Evolutionary conservation across 1,284 basidiomycete genomes (phyloP).

Genomic region (Ustilago curta): DNA sequence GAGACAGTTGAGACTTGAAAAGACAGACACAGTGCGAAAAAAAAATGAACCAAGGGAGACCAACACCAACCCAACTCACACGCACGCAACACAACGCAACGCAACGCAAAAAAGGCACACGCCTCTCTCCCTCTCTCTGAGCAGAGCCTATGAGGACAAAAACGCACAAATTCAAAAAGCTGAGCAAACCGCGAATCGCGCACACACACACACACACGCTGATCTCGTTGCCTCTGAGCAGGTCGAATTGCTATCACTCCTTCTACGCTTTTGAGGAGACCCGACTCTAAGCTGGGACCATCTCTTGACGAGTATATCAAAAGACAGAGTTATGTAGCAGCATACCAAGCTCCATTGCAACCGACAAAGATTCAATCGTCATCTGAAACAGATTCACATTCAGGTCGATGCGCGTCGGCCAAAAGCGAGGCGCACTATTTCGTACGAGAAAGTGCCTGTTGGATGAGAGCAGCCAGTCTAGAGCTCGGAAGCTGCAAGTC

Average conservation of each 20-base stretch:
- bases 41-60: slow-evolving; percentile 34
- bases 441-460: slow-evolving; percentile 5
- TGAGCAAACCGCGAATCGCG: no score
- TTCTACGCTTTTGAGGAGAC: background rate
- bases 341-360: no score
- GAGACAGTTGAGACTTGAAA: slow-evolving; percentile 2
- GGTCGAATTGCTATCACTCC: background rate
- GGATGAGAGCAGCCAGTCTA: no score
- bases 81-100: slow-evolving; percentile 3
- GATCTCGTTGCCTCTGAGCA: background rate
- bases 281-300: no score
- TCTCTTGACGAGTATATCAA: no score
- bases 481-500: background rate
- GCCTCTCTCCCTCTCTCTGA: no score
- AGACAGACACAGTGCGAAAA: slow-evolving; percentile 6
- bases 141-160: background rate
- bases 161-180: background rate
- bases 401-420: background rate
- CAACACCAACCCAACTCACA: slow-evolving; percentile 27
- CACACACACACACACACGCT: background rate
- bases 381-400: background rate
- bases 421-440: background rate
- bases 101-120: background rate
- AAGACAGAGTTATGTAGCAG: no score
- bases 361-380: background rate